Evolutionary conservation across 78 protist genomes (phyloP).

Genomic region (Dictyostelium intermedium): DNA sequence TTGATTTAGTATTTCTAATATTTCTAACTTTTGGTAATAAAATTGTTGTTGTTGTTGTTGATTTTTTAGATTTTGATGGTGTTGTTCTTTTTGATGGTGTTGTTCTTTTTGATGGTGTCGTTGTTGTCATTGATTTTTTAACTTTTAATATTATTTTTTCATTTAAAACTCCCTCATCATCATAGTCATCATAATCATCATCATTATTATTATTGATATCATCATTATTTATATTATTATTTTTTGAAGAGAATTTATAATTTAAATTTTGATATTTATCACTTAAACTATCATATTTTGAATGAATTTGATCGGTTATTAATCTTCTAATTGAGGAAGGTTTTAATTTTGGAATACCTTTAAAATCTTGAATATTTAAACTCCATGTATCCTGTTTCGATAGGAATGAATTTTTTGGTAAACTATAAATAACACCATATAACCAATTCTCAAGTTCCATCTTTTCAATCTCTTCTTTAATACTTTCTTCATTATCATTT

Average conservation of each 20-base stretch:
- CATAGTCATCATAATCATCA: not conserved
- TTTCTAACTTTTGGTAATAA: slow-evolving; percentile 1
- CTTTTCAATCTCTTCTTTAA: not conserved
- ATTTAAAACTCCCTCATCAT: not conserved
- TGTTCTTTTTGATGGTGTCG: not conserved
- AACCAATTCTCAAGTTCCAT: slow-evolving; percentile 50
- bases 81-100: not conserved
- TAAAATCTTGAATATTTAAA: not conserved
- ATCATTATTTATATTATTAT: not conserved
- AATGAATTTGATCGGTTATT: not conserved
- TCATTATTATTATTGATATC: not conserved
- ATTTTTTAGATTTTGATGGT: not conserved
- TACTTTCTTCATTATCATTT: not conserved
- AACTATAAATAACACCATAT: not conserved
- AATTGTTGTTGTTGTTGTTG: not conserved
- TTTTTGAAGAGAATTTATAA: not conserved
- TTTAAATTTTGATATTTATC: not conserved
- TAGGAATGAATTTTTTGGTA: slow-evolving; percentile 1
- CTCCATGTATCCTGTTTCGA: slow-evolving; percentile 11
- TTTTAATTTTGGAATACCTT: slow-evolving; percentile 2
- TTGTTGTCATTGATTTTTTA: not conserved
- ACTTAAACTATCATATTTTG: not conserved
- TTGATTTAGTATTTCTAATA: not conserved
- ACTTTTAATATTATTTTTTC: not conserved
- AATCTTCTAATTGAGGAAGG: not conserved